Conservation (phyloP, 345 rosid species). For the Rhizophora apiculata region DNA sequence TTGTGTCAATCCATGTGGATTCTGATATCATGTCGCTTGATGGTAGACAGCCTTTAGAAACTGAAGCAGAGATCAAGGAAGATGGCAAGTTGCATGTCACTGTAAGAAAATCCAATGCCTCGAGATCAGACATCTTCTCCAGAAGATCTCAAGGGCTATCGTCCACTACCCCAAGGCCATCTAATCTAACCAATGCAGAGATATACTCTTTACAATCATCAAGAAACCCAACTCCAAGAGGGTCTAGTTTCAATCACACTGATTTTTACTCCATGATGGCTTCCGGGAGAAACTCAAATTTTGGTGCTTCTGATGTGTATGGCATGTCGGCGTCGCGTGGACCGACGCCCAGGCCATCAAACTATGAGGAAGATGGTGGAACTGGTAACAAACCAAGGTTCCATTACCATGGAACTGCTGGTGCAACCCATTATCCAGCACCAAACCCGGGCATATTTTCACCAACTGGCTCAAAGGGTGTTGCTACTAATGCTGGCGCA, state of each 20-base stretch:
- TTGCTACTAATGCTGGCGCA: conserved; percentile 30
- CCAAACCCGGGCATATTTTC: conserved; percentile 97
- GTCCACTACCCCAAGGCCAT: conserved; percentile 76
- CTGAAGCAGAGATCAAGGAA: conserved; percentile 78
- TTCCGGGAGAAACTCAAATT: conserved; percentile 75
- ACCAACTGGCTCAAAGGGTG: conserved; percentile 44
- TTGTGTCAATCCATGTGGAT: conserved; percentile 83
- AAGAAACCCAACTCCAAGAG: conserved; percentile 77
- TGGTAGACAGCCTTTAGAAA: conserved; percentile 69
- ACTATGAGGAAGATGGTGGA: conserved; percentile 70
- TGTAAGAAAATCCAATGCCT: conserved; percentile 80
- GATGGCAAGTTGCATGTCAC: conserved; percentile 93
- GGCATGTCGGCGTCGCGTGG: conserved; percentile 64
- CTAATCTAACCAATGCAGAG: conserved; percentile 91
- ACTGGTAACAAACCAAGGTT: conserved; percentile 44
- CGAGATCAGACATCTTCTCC: conserved; percentile 61
- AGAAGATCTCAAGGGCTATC: conserved; percentile 53
- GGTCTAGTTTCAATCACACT: conserved; percentile 81
- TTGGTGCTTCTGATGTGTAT: conserved; percentile 63
- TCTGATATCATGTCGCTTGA: conserved; percentile 87
- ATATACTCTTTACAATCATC: conserved; percentile 85
- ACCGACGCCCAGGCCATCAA: conserved; percentile 81
- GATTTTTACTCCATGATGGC: conserved; percentile 91
- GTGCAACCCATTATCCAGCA: conserved; percentile 74
- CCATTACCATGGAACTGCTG: conserved; percentile 40